phyloP scores from a whole-genome alignment of 2,329 filamentous ascomycete genomes.

The Phyllosticta citribraziliensis region DNA sequence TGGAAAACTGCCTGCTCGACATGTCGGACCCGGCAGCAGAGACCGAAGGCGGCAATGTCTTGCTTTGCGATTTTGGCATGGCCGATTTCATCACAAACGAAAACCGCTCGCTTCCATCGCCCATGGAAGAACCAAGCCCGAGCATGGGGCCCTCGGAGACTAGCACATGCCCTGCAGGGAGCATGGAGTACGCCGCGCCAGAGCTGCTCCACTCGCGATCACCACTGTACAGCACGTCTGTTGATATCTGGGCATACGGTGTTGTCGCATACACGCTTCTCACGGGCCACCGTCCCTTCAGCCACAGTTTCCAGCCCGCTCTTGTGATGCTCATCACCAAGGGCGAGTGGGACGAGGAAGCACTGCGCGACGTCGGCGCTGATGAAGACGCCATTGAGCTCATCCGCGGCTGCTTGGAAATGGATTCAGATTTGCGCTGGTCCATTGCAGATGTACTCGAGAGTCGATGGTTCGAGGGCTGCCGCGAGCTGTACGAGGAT shows the following conservation, averaged over 20 bases:
- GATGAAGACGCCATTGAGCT: conserved; percentile 44
- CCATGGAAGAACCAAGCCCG: conserved; percentile 31
- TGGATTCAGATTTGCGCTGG: conserved; percentile 47
- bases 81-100: conserved; percentile 55
- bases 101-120: conserved; percentile 36
- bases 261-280: conserved; percentile 53
- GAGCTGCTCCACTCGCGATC: conserved; percentile 33
- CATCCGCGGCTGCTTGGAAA: conserved; percentile 49
- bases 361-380: conserved; percentile 36
- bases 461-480: conserved; percentile 43
- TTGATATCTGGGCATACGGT: conserved; percentile 59
- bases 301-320: conserved; percentile 48
- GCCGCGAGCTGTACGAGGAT: conserved; percentile 14
- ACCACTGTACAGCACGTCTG: conserved; percentile 41
- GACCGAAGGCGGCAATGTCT: conserved; percentile 44
- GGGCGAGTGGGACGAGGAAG: conserved; percentile 48
- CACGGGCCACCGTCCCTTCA: conserved; percentile 53
- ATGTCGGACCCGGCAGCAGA: conserved; percentile 39
- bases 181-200: conserved; percentile 46
- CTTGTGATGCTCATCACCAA: conserved; percentile 49
- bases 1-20: conserved; percentile 58
- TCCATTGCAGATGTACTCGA: conserved; percentile 46
- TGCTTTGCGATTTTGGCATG: conserved; percentile 61
- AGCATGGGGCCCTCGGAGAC: conserved; percentile 44
- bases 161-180: conserved; percentile 50